Base-by-base conservation (phyloP, 306 rosid species). In the Prunus mira region DNA sequence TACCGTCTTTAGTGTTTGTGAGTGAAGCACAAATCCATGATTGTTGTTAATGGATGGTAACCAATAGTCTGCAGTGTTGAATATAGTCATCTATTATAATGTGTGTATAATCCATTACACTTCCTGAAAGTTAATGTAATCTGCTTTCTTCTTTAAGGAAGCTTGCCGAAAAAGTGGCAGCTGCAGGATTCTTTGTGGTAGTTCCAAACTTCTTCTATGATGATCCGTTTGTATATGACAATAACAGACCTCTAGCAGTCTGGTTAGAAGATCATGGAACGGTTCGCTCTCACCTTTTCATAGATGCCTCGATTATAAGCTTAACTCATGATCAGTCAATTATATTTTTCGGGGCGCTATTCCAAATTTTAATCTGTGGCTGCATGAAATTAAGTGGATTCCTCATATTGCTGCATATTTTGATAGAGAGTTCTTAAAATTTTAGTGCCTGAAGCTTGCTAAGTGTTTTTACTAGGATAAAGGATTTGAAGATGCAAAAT, bases 131-230 rank as follows among this genome's bases (percentile, higher is more conserved):
- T 54, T 28, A 12, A 50, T 5, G 24, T 57, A 57, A 25, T 9
- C 24, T 75, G 57, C 51, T 27, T 28, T 69, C 9, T 20, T 2
- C 73, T 80, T 77, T 43, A 70, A 90, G 98, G 91, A 85, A 87
- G 78, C 90, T 93, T 41, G 98, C 91, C 27, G 89, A 88, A 83
- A 89, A 88, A 78, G 78, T 91, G 79, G 94, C 91, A 32, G 87
- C 91, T 49, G 84, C 86, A 61, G 95, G 96, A 43, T 93, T 83
- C 83, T 88, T 73, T 78, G 96, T 88, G 32, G 86, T 80, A 67
- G 85, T 86, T 82, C 92, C 92, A 25, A 92, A 91, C 72, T 85
- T 89, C 82, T 72, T 93, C 2, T 18, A 88, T 51, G 93, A 87
- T 5, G 96, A 93, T 19, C 96, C 95, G 20, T 89, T 2, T 62